Evolutionary conservation across 1,284 basidiomycete genomes (phyloP).

Genomic region (Ustilago curta): DNA sequence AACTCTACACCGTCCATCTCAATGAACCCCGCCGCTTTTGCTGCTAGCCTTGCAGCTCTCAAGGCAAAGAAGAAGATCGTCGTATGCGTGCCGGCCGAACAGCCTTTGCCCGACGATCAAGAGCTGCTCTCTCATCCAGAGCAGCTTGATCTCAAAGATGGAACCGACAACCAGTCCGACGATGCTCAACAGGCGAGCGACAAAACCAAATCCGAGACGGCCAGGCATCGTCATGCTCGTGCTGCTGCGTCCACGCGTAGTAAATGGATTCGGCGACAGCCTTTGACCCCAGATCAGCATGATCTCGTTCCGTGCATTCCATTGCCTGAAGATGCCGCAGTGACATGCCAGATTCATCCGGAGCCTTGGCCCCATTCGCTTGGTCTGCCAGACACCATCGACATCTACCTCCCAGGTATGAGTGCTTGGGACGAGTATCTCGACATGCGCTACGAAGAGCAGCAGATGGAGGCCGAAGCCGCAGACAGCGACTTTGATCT

Average conservation of each 20-base stretch:
- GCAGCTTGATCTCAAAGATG: not conserved
- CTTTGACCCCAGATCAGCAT: constrained; percentile 12
- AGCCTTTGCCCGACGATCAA: constrained; percentile 28
- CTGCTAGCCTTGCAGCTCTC: constrained; percentile 41
- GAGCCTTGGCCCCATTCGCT: constrained; percentile 41
- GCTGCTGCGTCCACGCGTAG: constrained; percentile 25
- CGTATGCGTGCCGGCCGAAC: constrained; percentile 46
- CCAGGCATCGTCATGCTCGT: constrained; percentile 16
- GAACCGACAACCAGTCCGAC: not conserved
- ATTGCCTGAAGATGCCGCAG: constrained; percentile 21
- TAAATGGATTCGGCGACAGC: constrained; percentile 34
- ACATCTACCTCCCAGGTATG: constrained; percentile 63
- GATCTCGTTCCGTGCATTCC: constrained; percentile 17
- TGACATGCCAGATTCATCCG: constrained; percentile 41
- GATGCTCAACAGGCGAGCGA: not conserved
- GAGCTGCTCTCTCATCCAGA: constrained; percentile 21
- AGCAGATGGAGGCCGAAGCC: constrained; percentile 28
- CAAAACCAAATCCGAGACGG: constrained; percentile 4
- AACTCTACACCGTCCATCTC: constrained; percentile 63
- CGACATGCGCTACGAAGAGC: constrained; percentile 43
- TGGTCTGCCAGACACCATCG: constrained; percentile 59
- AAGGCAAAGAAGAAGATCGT: constrained; percentile 46
- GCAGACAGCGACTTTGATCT: constrained; percentile 10
- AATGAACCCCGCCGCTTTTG: constrained; percentile 57
- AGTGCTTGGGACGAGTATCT: constrained; percentile 60